phyloP scores from a whole-genome alignment of 2,329 filamentous ascomycete genomes.

The Clarireedia homoeocarpa region DNA sequence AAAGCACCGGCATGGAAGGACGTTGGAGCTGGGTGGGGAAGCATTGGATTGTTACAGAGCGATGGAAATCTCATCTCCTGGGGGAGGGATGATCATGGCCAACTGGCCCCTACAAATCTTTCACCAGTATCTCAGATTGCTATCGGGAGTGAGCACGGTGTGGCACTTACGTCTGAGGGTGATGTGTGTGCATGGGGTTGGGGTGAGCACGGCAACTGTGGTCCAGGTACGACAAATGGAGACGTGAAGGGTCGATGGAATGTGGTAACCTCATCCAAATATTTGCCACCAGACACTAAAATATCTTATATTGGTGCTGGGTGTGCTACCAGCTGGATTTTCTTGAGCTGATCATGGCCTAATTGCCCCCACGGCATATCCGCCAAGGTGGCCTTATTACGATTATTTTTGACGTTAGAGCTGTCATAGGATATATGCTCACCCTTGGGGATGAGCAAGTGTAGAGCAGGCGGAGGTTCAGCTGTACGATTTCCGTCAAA shows the following conservation, averaged over 20 bases:
- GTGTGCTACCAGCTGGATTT: slow-evolving; percentile 83
- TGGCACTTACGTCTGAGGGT: slow-evolving; percentile 58
- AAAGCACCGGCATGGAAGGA: slow-evolving; percentile 53
- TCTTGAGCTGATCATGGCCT: slow-evolving; percentile 17
- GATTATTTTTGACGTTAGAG: no score
- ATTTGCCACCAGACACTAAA: slow-evolving; percentile 41
- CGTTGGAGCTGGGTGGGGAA: slow-evolving; percentile 75
- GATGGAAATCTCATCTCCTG: slow-evolving; percentile 60
- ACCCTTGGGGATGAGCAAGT: no score
- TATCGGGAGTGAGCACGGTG: slow-evolving; percentile 82
- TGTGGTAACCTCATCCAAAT: slow-evolving; percentile 51
- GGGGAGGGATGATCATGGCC: slow-evolving; percentile 81
- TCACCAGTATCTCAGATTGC: slow-evolving; percentile 57
- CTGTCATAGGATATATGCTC: no score
- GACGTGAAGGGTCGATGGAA: slow-evolving; percentile 66
- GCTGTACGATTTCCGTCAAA: no score
- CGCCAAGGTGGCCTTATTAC: no score
- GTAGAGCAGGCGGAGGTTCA: no score
- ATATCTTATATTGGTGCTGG: slow-evolving; percentile 68
- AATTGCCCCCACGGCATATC: background rate
- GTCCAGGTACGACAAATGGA: slow-evolving; percentile 53
- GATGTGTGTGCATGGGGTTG: slow-evolving; percentile 84
- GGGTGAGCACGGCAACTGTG: slow-evolving; percentile 97
- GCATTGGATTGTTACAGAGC: slow-evolving; percentile 60
- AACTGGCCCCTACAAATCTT: slow-evolving; percentile 59